phyloP scores from a whole-genome alignment of 2,329 filamentous ascomycete genomes.

The Mycosphaerella sp. region DNA sequence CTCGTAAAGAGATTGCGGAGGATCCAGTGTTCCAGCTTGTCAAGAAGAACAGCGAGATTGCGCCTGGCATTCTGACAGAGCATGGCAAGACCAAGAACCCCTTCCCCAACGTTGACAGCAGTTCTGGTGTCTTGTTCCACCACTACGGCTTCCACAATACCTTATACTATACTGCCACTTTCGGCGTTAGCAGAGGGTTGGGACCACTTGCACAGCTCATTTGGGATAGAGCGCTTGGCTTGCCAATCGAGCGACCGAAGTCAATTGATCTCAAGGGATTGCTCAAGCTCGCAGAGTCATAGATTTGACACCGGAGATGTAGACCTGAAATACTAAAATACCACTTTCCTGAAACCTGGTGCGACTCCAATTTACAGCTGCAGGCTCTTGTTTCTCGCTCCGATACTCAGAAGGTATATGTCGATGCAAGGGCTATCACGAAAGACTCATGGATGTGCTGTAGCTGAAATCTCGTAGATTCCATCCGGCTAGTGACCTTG shows the following conservation, averaged over 20 bases:
- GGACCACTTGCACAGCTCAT: slow-evolving; percentile 90
- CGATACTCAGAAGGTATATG: too few relatives aligned
- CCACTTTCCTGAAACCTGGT: too few relatives aligned
- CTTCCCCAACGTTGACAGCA: slow-evolving; percentile 93
- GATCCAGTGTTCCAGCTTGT: slow-evolving; percentile 94
- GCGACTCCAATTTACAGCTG: too few relatives aligned
- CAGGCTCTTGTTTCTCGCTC: too few relatives aligned
- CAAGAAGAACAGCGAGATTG: slow-evolving; percentile 85
- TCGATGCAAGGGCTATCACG: too few relatives aligned
- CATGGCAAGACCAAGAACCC: slow-evolving; percentile 70
- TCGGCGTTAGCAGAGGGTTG: slow-evolving; percentile 64
- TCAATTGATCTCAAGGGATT: slow-evolving; percentile 89
- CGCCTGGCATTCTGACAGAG: slow-evolving; percentile 81
- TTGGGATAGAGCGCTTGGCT: slow-evolving; percentile 87
- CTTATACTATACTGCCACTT: slow-evolving; percentile 78
- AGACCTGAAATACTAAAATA: not conserved
- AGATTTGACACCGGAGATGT: not conserved
- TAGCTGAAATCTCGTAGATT: too few relatives aligned
- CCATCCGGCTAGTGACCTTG: too few relatives aligned
- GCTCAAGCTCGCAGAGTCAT: slow-evolving; percentile 52
- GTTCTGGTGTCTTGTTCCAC: slow-evolving; percentile 91
- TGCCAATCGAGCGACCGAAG: slow-evolving; percentile 97
- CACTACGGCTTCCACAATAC: slow-evolving; percentile 98
- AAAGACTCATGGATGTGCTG: too few relatives aligned
- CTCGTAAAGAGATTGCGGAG: slow-evolving; percentile 73